phyloP scores from a whole-genome alignment of 176 grass and related monocot genomes.

The Chrysopogon serrulatus region DNA sequence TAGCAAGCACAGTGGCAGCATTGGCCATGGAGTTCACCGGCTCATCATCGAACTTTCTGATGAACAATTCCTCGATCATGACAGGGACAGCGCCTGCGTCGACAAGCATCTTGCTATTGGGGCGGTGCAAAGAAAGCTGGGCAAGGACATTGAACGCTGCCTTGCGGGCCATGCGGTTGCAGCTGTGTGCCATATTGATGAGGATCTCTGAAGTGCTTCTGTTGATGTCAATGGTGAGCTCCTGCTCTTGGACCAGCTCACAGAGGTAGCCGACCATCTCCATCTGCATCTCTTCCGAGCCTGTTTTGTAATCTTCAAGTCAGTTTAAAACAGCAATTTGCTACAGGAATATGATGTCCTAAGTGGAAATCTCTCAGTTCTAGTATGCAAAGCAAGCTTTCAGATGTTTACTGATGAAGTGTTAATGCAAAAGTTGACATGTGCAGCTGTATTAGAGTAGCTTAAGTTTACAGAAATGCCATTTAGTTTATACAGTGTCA shows the following conservation, averaged over 20 bases:
- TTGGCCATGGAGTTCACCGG: slow-evolving; percentile 47
- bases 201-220: slow-evolving; percentile 46
- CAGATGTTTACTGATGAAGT: neutral
- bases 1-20: slow-evolving; percentile 57
- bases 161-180: slow-evolving; percentile 38
- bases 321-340: slow-evolving; percentile 14
- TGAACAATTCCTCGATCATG: slow-evolving; percentile 72
- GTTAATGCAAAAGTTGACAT: neutral
- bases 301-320: slow-evolving; percentile 34
- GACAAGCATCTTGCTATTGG: slow-evolving; percentile 58
- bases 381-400: neutral
- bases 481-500: neutral
- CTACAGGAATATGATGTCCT: neutral
- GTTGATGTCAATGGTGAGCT: slow-evolving; percentile 58
- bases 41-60: slow-evolving; percentile 44
- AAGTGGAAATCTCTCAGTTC: neutral
- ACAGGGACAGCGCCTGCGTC: slow-evolving; percentile 43
- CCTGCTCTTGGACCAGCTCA: slow-evolving; percentile 62
- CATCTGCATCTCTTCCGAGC: slow-evolving; percentile 66
- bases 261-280: slow-evolving; percentile 84
- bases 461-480: neutral
- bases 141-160: slow-evolving; percentile 57
- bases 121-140: slow-evolving; percentile 68
- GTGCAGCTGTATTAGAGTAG: neutral
- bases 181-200: slow-evolving; percentile 50